Evolutionary conservation across 495 filamentous ascomycete species (phyloP).

Genomic region (Astrocystis sublimbata): DNA sequence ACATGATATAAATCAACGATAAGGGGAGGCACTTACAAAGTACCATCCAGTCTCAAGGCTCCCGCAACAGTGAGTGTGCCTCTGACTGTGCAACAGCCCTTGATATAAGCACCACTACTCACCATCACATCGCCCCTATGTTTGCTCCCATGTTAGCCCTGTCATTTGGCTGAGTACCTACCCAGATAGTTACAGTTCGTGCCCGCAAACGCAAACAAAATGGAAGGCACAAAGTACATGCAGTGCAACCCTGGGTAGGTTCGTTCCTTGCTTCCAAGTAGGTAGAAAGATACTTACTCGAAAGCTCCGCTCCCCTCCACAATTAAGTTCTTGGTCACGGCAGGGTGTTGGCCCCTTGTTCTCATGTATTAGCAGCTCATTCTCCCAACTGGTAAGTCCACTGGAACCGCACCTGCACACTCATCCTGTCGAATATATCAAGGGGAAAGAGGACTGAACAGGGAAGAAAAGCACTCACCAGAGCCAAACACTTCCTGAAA

Average conservation of each 20-base stretch:
- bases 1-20: neutral
- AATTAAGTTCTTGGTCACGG: constrained; percentile 1
- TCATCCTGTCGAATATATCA: neutral
- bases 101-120: neutral
- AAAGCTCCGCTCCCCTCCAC: neutral
- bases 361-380: neutral
- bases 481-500: neutral
- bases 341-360: neutral
- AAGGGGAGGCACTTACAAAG: neutral
- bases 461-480: neutral
- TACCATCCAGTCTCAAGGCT: neutral
- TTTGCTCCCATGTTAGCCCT: neutral
- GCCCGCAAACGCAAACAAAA: neutral
- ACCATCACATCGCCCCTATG: constrained; percentile 6
- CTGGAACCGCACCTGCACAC: no score
- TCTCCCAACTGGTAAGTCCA: neutral
- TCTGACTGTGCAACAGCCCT: neutral
- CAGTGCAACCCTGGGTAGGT: neutral
- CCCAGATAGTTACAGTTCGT: neutral
- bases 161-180: neutral
- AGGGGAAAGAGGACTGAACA: neutral
- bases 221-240: neutral
- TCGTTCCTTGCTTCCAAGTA: no score
- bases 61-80: constrained; percentile 6
- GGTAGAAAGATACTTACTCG: neutral